Base-by-base conservation (phyloP, 495 filamentous ascomycete species). In the Penicillium soppii region DNA sequence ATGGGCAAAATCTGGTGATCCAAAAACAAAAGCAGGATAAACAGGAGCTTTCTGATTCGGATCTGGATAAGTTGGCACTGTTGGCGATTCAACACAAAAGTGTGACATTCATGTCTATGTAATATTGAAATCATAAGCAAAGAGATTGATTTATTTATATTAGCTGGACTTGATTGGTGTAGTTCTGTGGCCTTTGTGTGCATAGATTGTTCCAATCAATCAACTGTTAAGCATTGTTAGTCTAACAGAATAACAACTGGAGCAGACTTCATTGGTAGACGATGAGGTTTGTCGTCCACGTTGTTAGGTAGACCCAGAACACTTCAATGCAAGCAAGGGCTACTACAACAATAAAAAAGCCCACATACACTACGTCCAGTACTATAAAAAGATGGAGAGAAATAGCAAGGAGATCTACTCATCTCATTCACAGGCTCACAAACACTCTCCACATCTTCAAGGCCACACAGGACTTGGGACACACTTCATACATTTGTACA, bases 401-500 rank as follows among this genome's bases (percentile, higher is more conserved):
- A 19, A 22, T 21, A 36, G n/a, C n/a, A n/a, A n/a, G 20, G n/a
- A 43, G 52, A 57, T 53, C 21, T 50, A 50, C 37, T 49, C 51
- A 50, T 65, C 52, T 59, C 60, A 61, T 63, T 48, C 50, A 50
- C 41, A 38, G 44, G 42, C 61, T 43, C 51, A 57, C 57, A 43
- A n/a, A n/a, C n/a, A n/a, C n/a, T n/a, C n/a, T 47, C 46, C 53
- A 68, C 20, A 47, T 35, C 44, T 33, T 47, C 29, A 51, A 51
- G 49, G 40, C 40, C 49, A 43, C 22, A 20, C 57, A 13, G 27
- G 10, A 49, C 36, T 33, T 40, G 44, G n/a, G 36, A 26, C 47
- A 49, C 32, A 41, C 7, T 41, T 40, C 47, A 64, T 61, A 68
- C 64, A 66, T 65, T 59, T 74, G 69, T 74, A 72, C 68, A 74